phyloP scores from a whole-genome alignment of 2,329 filamentous ascomycete species.

The Epichloe amarillans region DNA sequence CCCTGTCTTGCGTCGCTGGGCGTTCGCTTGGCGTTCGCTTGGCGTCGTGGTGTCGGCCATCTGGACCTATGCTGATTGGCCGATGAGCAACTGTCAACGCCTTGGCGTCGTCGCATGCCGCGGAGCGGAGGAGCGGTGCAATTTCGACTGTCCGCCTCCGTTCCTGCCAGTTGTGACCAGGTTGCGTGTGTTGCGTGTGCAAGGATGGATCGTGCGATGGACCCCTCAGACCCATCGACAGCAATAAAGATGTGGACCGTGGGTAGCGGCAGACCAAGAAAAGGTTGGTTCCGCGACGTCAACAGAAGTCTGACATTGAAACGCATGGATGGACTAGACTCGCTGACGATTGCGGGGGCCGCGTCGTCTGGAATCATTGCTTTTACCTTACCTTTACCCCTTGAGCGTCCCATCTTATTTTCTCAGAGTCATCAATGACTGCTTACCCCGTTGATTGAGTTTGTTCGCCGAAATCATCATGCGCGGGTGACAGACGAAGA shows the following conservation, averaged over 20 bases:
- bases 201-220: not conserved
- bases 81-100: not conserved
- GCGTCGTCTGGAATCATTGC: not conserved
- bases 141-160: conserved; percentile 15
- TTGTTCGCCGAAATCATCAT: not conserved
- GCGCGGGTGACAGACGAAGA: not conserved
- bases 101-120: not conserved
- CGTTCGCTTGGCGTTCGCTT: not conserved
- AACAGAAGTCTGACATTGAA: not conserved
- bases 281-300: not conserved
- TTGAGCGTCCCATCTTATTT: not conserved
- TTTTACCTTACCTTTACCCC: not conserved
- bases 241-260: not conserved
- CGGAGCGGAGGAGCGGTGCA: conserved; percentile 17
- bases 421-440: not conserved
- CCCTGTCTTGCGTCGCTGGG: not conserved
- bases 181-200: not conserved
- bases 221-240: not conserved
- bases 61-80: not conserved
- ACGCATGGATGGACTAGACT: conserved; percentile 1
- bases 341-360: not conserved
- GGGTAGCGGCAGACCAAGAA: not conserved
- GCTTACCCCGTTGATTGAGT: not conserved
- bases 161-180: conserved; percentile 4
- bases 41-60: not conserved